phyloP scores from a whole-genome alignment of 345 rosid genomes.

The Salix caprea region DNA sequence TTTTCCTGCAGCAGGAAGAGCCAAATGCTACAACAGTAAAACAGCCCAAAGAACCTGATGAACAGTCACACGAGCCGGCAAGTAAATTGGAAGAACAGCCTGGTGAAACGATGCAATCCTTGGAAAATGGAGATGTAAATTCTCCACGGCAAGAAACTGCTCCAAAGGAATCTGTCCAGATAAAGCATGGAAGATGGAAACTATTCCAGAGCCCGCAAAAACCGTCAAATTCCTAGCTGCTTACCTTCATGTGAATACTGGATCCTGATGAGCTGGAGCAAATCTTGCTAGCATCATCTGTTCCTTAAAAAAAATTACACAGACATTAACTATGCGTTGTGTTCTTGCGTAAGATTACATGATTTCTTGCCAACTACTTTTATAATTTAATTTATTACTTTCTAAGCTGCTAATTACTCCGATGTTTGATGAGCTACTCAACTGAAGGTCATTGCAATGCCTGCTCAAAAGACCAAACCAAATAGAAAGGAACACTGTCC shows the following conservation, averaged over 20 bases:
- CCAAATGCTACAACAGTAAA: neutral
- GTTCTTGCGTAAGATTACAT: neutral
- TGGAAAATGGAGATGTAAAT: neutral
- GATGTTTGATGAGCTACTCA: neutral
- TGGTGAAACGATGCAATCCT: neutral
- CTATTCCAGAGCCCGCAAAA: neutral
- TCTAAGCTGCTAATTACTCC: neutral
- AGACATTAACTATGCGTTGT: neutral
- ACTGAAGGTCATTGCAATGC: neutral
- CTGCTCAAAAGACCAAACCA: neutral
- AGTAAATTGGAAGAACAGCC: neutral
- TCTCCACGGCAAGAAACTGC: neutral
- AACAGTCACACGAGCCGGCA: neutral
- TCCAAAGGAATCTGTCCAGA: neutral
- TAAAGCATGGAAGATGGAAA: neutral
- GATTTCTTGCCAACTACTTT: neutral
- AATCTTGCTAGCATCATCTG: neutral
- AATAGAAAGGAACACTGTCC: neutral
- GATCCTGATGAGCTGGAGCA: neutral
- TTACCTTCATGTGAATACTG: neutral
- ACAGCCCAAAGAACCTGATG: neutral
- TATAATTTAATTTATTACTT: neutral
- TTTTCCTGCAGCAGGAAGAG: neutral
- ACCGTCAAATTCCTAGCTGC: neutral
- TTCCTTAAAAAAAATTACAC: neutral